Evolutionary conservation across 2,329 filamentous ascomycete species (phyloP).

Genomic region (Clonostachys chloroleuca): DNA sequence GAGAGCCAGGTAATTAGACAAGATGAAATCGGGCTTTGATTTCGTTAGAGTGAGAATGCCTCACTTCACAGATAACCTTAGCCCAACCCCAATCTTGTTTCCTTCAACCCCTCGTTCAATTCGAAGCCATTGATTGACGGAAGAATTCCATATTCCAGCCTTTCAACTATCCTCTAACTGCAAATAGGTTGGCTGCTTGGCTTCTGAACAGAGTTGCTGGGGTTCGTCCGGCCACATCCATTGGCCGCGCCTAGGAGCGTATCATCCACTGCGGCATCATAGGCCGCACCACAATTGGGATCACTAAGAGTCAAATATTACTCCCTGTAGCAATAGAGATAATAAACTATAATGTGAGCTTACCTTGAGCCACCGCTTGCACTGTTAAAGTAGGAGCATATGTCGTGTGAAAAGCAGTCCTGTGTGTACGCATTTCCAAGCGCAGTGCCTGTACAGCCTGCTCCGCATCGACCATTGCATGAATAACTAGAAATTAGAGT

Average conservation of each 20-base stretch:
- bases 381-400: slow-evolving; percentile 45
- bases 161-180: neutral
- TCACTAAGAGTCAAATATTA: slow-evolving; percentile 22
- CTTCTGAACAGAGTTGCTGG: slow-evolving; percentile 10
- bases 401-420: slow-evolving; percentile 44
- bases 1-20: too few species aligned
- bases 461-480: slow-evolving; percentile 43
- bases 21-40: too few species aligned
- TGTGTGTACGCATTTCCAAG: slow-evolving; percentile 44
- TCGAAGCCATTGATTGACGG: too few species aligned
- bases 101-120: too few species aligned
- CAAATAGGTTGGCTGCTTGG: slow-evolving; percentile 20
- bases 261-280: slow-evolving; percentile 34
- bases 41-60: too few species aligned
- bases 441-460: slow-evolving; percentile 34
- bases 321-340: neutral
- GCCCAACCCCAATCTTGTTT: too few species aligned
- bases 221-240: slow-evolving; percentile 29
- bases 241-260: slow-evolving; percentile 24
- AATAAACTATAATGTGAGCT: neutral
- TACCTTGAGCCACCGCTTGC: slow-evolving; percentile 40
- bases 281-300: slow-evolving; percentile 40
- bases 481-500: slow-evolving; percentile 28
- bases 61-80: too few species aligned
- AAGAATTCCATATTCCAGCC: neutral